Evolutionary conservation across 2,329 filamentous ascomycete species (phyloP), one percentile per base, ranked within the genome.

Genomic region (Basipetospora chlamydospora): DNA sequence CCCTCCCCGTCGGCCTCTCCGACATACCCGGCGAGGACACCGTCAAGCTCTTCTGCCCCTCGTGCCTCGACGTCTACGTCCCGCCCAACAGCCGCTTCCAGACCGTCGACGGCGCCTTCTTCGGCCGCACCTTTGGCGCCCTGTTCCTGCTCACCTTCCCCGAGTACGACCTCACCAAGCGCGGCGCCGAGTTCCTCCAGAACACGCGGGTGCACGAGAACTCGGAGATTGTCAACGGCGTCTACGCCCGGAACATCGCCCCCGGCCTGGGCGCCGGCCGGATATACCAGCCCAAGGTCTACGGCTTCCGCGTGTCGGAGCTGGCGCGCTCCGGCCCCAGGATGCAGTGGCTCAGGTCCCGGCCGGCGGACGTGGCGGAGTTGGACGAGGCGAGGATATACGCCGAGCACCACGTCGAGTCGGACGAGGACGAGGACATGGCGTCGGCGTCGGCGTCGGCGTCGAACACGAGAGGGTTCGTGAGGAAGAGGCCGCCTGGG

Each of bases 61-160:
- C 84, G 43, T 98, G 90, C 59, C 73, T 95, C 46, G 90, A 98
- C 54, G 84, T 96, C 49, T 98, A 96, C 58, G 90, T 90, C 0
- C 90, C 90, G 3, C 90, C 90, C 28, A 98, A 96, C 64, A 94
- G 85, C 51, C 77, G 90, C 15, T 98, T 96, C 55, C 90, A 96
- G 59, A 88, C 85, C 3, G 90, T 98, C 23, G 90, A 98, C 48
- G 90, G 90, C 37, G 90, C 90, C 32, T 98, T 96, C 64, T 98
- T 98, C 52, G 90, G 90, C 33, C 88, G 90, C 37, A 98, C 90
- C 0, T 98, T 98, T 56, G 87, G 87, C 42, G 86, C 86, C 31
- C 75, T 98, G 41, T 98, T 98, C 64, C 85, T 98, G 55, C 88
- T 98, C 66, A 98, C 88, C 26, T 98, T 96, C 58, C 88, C 90